Base-by-base conservation (phyloP, 2,329 filamentous ascomycete species). In the Neopestalotiopsis sp. region DNA sequence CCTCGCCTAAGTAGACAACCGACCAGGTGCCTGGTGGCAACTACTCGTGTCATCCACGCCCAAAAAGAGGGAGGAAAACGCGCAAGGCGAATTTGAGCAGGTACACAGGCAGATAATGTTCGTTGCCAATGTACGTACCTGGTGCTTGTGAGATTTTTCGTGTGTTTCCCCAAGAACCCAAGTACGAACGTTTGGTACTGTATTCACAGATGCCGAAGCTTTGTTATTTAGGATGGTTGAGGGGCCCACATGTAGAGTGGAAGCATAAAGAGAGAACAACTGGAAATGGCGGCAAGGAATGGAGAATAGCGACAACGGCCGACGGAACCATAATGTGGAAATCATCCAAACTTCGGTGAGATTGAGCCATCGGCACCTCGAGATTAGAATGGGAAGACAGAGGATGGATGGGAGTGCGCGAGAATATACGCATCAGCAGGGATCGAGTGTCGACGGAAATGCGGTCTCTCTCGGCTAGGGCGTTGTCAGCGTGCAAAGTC, bases 391-490 rank as follows among this genome's bases (percentile, higher is more conserved):
- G 63, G 30, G 63, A 57, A 58, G 42, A 66, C 28, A 66, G 42
- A 66, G 32, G 63, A 66, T 66, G 65, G 40, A 67, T 60, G 65
- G 65, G 28, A 56, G 49, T 56, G 40, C 65, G 56, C 58, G 65
- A 56, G 34, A 60, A 38, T 13, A 67, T 38, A 38, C 34, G 34
- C 65, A 57, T 24, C 17, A 60, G 32, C 65, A 67, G 65, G 65
- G 65, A 60, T 67, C 34, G 65, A 60, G 56, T 32, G 65, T 60
- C 65, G 56, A 67, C 58, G 65, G 34, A 67, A 60, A 59, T 56
- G 65, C 65, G 65, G 20, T 56, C 30, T 56, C 40, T 30, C 42
- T 14, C 52, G 45, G 17, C 45, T n/a, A n/a, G 65, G 65, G 42
- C 32, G 49, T 24, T 60, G 58, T 60, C 45, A 56, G 42, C 32